Conservation (phyloP, 2,329 filamentous ascomycete genomes). For the Zopfia rhizophila region DNA sequence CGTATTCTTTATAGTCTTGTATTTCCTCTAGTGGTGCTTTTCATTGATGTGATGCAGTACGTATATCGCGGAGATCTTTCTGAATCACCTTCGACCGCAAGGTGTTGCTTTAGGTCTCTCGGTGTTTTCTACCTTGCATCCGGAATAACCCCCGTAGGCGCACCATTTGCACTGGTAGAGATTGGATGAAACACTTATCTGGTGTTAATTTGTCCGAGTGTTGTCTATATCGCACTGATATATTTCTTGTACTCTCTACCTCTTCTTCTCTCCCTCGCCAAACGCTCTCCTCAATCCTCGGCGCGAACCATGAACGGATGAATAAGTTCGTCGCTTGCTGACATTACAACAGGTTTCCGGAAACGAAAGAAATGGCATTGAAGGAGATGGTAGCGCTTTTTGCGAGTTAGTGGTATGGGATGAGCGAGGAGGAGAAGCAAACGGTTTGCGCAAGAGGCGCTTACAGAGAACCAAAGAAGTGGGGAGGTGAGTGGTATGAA, state of each 20-base stretch:
- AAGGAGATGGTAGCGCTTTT: conserved; percentile 25
- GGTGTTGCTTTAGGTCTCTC: conserved; percentile 30
- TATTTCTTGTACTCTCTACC: conserved; percentile 23
- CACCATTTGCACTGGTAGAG: conserved; percentile 47
- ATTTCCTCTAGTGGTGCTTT: conserved; percentile 38
- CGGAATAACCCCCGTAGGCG: conserved; percentile 45
- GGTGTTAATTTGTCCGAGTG: conserved; percentile 46
- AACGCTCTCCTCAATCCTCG: too few relatives aligned
- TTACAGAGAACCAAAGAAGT: conserved; percentile 12
- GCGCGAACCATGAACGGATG: too few relatives aligned
- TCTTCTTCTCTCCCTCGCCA: not conserved
- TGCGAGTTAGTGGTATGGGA: conserved; percentile 21
- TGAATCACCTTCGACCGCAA: conserved; percentile 33
- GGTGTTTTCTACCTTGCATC: conserved; percentile 36
- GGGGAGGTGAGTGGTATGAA: conserved; percentile 5
- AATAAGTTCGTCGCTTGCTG: too few relatives aligned
- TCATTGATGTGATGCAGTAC: conserved; percentile 35
- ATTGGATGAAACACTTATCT: conserved; percentile 55
- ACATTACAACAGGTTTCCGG: conserved; percentile 15
- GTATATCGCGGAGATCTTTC: conserved; percentile 38
- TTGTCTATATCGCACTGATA: conserved; percentile 22
- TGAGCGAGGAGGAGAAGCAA: conserved; percentile 23
- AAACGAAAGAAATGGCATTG: conserved; percentile 21
- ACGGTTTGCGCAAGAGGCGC: conserved; percentile 18
- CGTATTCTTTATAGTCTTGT: conserved; percentile 37